Conservation (phyloP, 495 filamentous ascomycete genomes). For the Talaromyces stipitatus region DNA sequence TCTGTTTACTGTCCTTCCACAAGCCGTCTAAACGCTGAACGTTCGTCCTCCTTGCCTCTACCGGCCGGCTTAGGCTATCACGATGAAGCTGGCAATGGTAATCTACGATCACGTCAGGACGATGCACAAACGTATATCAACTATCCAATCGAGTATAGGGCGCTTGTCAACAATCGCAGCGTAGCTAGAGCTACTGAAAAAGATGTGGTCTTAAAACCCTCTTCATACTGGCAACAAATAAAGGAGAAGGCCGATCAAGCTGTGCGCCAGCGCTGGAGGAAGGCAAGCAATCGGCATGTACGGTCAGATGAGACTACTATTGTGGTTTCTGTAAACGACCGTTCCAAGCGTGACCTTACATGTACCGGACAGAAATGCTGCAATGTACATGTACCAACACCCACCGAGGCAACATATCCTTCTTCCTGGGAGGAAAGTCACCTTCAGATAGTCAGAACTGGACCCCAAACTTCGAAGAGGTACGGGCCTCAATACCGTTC, state of each 20-base stretch:
- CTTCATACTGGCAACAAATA: constrained; percentile 5
- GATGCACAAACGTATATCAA: constrained; percentile 1
- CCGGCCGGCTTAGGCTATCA: background rate
- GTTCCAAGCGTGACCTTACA: no score
- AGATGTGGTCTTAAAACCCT: constrained; percentile 3
- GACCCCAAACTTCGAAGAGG: no score
- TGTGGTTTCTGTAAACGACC: no score
- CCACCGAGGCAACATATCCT: no score
- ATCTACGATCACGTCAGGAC: background rate
- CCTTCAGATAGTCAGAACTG: no score
- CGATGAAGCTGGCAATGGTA: background rate
- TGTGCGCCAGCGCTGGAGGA: no score
- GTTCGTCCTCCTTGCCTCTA: constrained; percentile 2
- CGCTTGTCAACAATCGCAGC: background rate
- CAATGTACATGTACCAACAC: no score
- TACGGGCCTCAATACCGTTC: no score
- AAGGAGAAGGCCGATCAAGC: constrained; percentile 5
- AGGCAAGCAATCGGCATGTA: no score
- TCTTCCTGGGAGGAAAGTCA: no score
- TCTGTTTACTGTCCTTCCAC: constrained; percentile 5
- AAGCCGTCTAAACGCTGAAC: background rate
- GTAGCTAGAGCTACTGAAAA: constrained; percentile 4
- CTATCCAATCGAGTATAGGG: constrained; percentile 4
- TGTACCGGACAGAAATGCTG: no score
- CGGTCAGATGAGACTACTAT: no score